These are phyloP conservation scores for Geotrichum citri-aurantii DNA, from an alignment of 1,139 yeast species.

Conservation along the genomic window DNA sequence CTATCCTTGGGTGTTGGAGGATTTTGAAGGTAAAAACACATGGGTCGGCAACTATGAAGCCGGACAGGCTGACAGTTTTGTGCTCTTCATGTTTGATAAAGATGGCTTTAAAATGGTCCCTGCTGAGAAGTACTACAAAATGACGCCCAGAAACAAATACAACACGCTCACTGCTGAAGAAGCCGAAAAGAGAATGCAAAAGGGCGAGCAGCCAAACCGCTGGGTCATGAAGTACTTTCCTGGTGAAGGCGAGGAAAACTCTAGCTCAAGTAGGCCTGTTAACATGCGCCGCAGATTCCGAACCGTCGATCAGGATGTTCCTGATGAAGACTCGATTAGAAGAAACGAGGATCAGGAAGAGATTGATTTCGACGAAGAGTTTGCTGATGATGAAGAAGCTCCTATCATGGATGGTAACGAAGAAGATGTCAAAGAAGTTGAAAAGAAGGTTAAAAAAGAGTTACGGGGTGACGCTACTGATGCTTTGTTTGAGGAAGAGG, in stretches of 20 bases:
- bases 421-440: constrained; percentile 87
- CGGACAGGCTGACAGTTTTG: constrained; percentile 81
- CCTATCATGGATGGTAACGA: constrained; percentile 97
- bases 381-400: constrained; percentile 98
- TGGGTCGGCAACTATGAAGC: constrained; percentile 97
- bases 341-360: constrained; percentile 84
- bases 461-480: constrained; percentile 55
- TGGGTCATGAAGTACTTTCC: constrained; percentile 94
- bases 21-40: constrained; percentile 87
- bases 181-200: constrained; percentile 93
- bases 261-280: constrained; percentile 18
- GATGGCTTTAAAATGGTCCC: constrained; percentile 93
- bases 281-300: constrained; percentile 40
- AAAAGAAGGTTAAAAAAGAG: constrained; percentile 80
- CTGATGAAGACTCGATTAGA: constrained; percentile 28
- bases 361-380: constrained; percentile 91
- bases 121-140: constrained; percentile 85
- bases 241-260: constrained; percentile 43
- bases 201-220: constrained; percentile 70
- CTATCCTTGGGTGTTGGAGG: constrained; percentile 97
- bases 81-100: constrained; percentile 74
- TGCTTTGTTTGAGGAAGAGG: constrained; percentile 41
- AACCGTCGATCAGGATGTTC: constrained; percentile 52
- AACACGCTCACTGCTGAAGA: constrained; percentile 93
- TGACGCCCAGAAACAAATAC: constrained; percentile 88